Evolutionary conservation across 257 asterid species (phyloP), one percentile per base, ranked within the genome.

Genomic region (Prunella vulgaris): DNA sequence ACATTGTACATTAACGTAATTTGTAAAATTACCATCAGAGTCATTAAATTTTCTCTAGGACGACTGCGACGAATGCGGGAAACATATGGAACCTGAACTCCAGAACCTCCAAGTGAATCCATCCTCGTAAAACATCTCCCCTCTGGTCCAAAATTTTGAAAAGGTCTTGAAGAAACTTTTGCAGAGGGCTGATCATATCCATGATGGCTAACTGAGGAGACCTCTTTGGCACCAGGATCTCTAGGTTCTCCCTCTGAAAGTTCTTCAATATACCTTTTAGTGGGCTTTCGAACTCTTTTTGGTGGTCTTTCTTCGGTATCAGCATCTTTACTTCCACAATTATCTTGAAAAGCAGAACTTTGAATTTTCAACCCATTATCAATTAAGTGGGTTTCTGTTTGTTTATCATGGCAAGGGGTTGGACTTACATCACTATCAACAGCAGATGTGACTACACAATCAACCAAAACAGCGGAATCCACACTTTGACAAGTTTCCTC

Each of bases 211-310:
- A 70, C 75, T 0, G 84, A 40, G 24, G 85, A 67, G 48, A 74
- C 56, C 27, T 62, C 62, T 75, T 81, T 88, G 72, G 85, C 86
- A 73, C 86, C 79, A 69, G 87, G 63, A 76, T 84, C 96, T 72
- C 85, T 70, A 35, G 84, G 77, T 70, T 92, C 98, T 48, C 77
- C 91, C 82, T 90, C 98, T 60, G 96, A 84, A 60, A 87, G 76
- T 77, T 93, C 96, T 80, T 93, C 97, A 68, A 93, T 90, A 65
- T 87, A 93, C 64, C 98, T 81, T 79, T 76, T 88, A 10, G 98
- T 93, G 69, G 98, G 98, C 77, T 85, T 93, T 48, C 98, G 84
- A 66, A 89, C 84, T 80, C 98, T 86, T 84, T 93, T 93, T 49
- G 86, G 76, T 53, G 87, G 76, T 84, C 87, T 84, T 69, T 78